These are phyloP conservation scores for Platanus orientalis DNA, from an alignment of 164 flowering plant species.

Conservation along the genomic window DNA sequence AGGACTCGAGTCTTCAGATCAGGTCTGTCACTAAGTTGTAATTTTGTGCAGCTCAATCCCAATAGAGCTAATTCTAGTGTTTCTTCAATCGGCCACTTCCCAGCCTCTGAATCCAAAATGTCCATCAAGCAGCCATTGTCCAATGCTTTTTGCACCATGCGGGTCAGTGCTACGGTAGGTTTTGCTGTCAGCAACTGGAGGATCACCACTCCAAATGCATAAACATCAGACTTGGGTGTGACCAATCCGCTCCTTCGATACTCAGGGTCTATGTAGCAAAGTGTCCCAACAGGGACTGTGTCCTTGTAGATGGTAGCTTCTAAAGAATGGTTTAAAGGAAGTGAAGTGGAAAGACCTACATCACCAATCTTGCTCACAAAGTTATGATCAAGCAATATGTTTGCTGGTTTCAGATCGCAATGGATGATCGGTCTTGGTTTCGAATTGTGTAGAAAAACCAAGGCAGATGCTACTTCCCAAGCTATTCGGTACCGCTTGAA, in stretches of 20 bases:
- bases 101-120: constrained; percentile 60
- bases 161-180: constrained; percentile 61
- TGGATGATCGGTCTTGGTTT: constrained; percentile 80
- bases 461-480: constrained; percentile 85
- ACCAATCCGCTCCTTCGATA: constrained; percentile 77
- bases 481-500: constrained; percentile 70
- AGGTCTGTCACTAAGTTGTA: constrained; percentile 66
- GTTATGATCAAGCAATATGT: constrained; percentile 81
- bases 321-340: constrained; percentile 27
- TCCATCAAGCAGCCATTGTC: constrained; percentile 33
- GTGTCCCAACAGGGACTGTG: constrained; percentile 69
- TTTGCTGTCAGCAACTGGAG: constrained; percentile 78
- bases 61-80: constrained; percentile 54
- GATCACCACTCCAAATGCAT: constrained; percentile 80
- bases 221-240: constrained; percentile 76
- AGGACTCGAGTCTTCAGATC: constrained; percentile 53
- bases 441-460: constrained; percentile 70
- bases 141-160: constrained; percentile 59
- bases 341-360: constrained; percentile 74
- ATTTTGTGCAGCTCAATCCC: constrained; percentile 66
- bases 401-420: constrained; percentile 90
- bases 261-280: constrained; percentile 92
- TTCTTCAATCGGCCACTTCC: constrained; percentile 74
- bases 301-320: constrained; percentile 36
- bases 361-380: constrained; percentile 89